phyloP scores from a whole-genome alignment of 768 basidiomycete genomes.

The Mycena polygramma region DNA sequence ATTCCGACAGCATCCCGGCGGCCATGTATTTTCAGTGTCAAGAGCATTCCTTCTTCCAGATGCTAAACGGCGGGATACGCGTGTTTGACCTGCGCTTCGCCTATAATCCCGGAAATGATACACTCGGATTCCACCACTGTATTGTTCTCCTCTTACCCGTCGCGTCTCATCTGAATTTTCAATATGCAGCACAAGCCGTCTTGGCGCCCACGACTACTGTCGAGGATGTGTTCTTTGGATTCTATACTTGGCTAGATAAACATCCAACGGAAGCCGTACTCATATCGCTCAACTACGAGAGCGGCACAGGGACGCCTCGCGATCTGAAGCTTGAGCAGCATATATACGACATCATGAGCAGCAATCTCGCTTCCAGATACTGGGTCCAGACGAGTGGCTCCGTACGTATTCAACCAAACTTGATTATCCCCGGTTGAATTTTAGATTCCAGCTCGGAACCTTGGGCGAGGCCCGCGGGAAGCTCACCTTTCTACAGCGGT shows the following conservation, averaged over 20 bases:
- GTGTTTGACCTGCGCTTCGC: slow-evolving; percentile 31
- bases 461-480: slow-evolving; percentile 67
- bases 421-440: neutral
- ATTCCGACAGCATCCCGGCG: slow-evolving; percentile 2
- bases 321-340: slow-evolving; percentile 56
- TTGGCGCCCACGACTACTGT: slow-evolving; percentile 57
- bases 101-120: slow-evolving; percentile 33
- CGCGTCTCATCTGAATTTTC: neutral
- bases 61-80: slow-evolving; percentile 30
- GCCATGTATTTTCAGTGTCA: slow-evolving; percentile 30
- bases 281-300: slow-evolving; percentile 60
- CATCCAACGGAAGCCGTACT: slow-evolving; percentile 66
- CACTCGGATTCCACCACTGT: slow-evolving; percentile 33
- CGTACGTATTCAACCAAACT: slow-evolving; percentile 37
- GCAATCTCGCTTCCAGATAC: slow-evolving; percentile 52
- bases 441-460: slow-evolving; percentile 54
- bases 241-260: slow-evolving; percentile 64
- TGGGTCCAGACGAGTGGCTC: slow-evolving; percentile 61
- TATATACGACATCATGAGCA: slow-evolving; percentile 55
- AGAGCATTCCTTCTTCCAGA: slow-evolving; percentile 25
- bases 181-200: neutral
- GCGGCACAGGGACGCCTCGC: slow-evolving; percentile 57
- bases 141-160: neutral
- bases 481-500: slow-evolving; percentile 63
- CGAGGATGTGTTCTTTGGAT: slow-evolving; percentile 63